phyloP scores from a whole-genome alignment of 192 early-diverging fungal species.

The Coemansia sp. region DNA sequence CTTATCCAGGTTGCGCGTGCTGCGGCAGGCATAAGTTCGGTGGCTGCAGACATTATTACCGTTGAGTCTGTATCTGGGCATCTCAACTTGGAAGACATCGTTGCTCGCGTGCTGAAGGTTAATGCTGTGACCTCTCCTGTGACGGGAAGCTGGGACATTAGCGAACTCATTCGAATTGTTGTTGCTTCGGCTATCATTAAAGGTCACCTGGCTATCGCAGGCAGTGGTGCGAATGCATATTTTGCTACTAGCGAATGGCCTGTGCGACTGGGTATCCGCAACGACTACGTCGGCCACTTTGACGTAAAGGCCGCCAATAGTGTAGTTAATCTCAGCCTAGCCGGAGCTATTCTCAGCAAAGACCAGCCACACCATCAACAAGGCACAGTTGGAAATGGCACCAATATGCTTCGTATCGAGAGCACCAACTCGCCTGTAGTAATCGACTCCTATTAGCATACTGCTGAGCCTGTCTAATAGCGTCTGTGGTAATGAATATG shows the following conservation, averaged over 20 bases:
- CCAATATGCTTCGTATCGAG: constrained; percentile 15
- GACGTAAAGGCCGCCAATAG: constrained; percentile 26
- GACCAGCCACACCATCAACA: constrained; percentile 11
- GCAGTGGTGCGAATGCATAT: not conserved
- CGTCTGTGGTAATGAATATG: too few species aligned
- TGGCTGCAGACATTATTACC: not conserved
- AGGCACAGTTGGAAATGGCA: constrained; percentile 13
- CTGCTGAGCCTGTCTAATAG: not conserved
- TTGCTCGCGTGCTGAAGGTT: constrained; percentile 12
- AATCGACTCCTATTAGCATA: not conserved
- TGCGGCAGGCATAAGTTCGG: not conserved
- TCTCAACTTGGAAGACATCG: constrained; percentile 8
- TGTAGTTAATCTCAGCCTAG: constrained; percentile 16
- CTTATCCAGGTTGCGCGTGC: not conserved
- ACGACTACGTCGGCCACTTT: constrained; percentile 22
- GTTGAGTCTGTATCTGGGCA: constrained; percentile 3
- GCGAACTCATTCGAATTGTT: constrained; percentile 5
- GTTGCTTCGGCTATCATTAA: constrained; percentile 21
- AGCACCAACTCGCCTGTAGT: constrained; percentile 25
- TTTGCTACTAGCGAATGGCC: constrained; percentile 22
- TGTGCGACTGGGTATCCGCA: constrained; percentile 13
- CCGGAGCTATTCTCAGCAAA: constrained; percentile 2
- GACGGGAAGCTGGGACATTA: constrained; percentile 20
- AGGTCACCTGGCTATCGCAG: constrained; percentile 2
- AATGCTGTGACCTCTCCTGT: constrained; percentile 9